Conservation (phyloP, 805 yeast genomes). For the Wickerhamomyces chambardii region DNA sequence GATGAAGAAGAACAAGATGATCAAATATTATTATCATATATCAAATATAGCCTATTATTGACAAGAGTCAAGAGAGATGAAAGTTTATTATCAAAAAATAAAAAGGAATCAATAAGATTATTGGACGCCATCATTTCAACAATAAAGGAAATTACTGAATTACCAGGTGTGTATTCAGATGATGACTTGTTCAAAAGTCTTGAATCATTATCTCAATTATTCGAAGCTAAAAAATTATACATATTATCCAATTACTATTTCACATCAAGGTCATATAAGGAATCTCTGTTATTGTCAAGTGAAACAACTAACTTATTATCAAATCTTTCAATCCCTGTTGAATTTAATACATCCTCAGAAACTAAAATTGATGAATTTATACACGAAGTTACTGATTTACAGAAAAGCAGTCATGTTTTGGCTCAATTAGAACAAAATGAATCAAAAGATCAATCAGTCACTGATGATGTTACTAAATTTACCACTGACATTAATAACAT, state of each 20-base stretch:
- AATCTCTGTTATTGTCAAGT: constrained; percentile 36
- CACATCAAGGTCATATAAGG: constrained; percentile 28
- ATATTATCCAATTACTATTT: constrained; percentile 38
- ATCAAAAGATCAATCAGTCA: constrained; percentile 15
- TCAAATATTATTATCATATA: constrained; percentile 68
- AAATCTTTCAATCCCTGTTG: constrained; percentile 9
- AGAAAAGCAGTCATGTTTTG: constrained; percentile 31
- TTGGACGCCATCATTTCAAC: constrained; percentile 37
- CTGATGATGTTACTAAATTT: constrained; percentile 10
- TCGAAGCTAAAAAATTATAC: constrained; percentile 31
- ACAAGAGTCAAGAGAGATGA: constrained; percentile 69
- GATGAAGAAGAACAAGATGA: constrained; percentile 57
- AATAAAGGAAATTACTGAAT: constrained; percentile 52
- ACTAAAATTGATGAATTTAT: constrained; percentile 20
- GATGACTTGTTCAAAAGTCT: constrained; percentile 55
- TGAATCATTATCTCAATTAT: constrained; percentile 37
- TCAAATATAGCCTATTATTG: constrained; percentile 58
- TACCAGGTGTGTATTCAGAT: constrained; percentile 91
- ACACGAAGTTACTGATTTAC: constrained; percentile 12
- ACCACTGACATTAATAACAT: constrained; percentile 16
- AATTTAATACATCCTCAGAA: constrained; percentile 23
- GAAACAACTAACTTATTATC: constrained; percentile 19
- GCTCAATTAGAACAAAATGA: constrained; percentile 33
- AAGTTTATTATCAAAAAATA: constrained; percentile 17
- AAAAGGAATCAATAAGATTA: constrained; percentile 26